phyloP scores from a whole-genome alignment of 2,329 filamentous ascomycete genomes.

The Magnaporthales sp. region DNA sequence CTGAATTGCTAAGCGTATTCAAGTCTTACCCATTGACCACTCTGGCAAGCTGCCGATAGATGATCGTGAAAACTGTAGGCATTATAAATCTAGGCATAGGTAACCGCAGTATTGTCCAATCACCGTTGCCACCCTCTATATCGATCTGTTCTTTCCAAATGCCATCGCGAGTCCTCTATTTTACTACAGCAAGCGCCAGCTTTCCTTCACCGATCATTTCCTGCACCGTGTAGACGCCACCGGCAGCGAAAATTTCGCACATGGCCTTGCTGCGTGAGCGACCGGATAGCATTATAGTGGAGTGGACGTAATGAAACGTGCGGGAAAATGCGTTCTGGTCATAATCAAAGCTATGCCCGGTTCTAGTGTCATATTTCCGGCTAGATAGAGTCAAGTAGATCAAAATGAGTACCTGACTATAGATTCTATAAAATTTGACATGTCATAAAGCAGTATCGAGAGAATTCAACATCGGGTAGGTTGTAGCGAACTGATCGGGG shows the following conservation, averaged over 20 bases:
- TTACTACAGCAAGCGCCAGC: no score
- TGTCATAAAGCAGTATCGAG: background rate
- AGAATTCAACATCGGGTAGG: background rate
- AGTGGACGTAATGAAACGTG: background rate
- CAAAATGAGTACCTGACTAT: background rate
- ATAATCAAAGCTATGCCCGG: background rate
- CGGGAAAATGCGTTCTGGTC: background rate
- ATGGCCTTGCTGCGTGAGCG: background rate
- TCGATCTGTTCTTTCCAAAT: no score
- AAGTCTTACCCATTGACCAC: background rate
- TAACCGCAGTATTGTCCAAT: no score
- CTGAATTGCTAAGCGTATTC: background rate
- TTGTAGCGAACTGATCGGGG: background rate
- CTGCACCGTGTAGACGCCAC: no score
- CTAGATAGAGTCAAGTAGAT: no score
- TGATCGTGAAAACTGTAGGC: no score
- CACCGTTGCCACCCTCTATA: no score
- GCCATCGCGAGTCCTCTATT: no score
- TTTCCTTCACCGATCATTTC: no score
- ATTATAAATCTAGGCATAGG: no score
- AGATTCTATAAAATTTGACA: background rate
- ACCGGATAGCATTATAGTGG: background rate
- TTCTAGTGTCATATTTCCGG: no score
- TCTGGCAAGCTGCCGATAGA: background rate
- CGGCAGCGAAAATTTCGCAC: background rate